Percentiles rank a stretch among this genome's conserved stretches.
Conservation (phyloP, 2,329 filamentous ascomycete genomes). For the Ophiostoma ulmi region DNA sequence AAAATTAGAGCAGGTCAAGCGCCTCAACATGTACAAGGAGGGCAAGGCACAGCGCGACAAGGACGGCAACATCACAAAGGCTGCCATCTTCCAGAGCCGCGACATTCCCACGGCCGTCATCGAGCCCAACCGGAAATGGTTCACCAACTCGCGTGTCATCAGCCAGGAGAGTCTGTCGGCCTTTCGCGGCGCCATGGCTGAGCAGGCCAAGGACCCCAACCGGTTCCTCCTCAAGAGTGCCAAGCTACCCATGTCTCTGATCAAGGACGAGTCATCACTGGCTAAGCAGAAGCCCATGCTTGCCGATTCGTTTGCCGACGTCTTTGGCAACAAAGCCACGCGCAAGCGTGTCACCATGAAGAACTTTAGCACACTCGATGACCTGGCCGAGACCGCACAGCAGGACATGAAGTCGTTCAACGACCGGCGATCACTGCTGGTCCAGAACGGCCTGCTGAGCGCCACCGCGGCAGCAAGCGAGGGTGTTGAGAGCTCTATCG, state of each 20-base stretch:
- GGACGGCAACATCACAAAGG: slow-evolving; percentile 73
- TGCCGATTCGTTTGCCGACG: slow-evolving; percentile 62
- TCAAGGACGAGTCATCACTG: slow-evolving; percentile 63
- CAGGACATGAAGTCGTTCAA: slow-evolving; percentile 77
- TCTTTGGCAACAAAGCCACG: slow-evolving; percentile 90
- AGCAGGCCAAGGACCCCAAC: slow-evolving; percentile 85
- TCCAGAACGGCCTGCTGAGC: slow-evolving; percentile 69
- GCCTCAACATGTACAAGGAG: slow-evolving; percentile 71
- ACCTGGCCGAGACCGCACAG: slow-evolving; percentile 73
- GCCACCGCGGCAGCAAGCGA: slow-evolving; percentile 50
- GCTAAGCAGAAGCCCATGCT: slow-evolving; percentile 56
- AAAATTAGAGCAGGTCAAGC: slow-evolving; percentile 27
- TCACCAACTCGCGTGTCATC: slow-evolving; percentile 86
- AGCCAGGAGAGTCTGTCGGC: slow-evolving; percentile 65
- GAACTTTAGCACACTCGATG: slow-evolving; percentile 71
- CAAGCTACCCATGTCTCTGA: slow-evolving; percentile 93
- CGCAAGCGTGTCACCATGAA: slow-evolving; percentile 69
- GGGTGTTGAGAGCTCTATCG: slow-evolving; percentile 36
- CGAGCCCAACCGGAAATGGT: slow-evolving; percentile 97
- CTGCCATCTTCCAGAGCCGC: slow-evolving; percentile 53
- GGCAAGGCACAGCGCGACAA: slow-evolving; percentile 78
- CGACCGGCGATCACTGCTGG: slow-evolving; percentile 56
- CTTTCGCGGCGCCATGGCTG: slow-evolving; percentile 88
- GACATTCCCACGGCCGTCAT: slow-evolving; percentile 79
- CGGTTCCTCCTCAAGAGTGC: slow-evolving; percentile 93